These are phyloP conservation scores for Apiospora pterosperma DNA, from an alignment of 2,329 filamentous ascomycete species.

Conservation along the genomic window DNA sequence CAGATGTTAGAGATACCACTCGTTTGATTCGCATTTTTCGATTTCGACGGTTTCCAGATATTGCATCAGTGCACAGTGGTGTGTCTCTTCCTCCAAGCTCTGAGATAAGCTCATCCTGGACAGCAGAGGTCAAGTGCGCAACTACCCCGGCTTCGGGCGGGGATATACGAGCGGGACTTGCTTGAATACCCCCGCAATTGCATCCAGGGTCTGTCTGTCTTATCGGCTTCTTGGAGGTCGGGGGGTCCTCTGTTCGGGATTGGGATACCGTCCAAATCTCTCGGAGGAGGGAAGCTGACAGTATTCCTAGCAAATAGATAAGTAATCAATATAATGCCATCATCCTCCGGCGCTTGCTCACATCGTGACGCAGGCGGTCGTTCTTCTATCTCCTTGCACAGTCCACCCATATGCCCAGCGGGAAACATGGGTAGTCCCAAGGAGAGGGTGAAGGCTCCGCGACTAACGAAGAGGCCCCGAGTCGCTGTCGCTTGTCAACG, in stretches of 20 bases:
- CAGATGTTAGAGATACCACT: neutral
- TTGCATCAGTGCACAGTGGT: neutral
- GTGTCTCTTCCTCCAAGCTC: neutral
- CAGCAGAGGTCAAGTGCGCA: neutral
- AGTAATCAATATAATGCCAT: neutral
- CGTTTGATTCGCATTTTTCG: neutral
- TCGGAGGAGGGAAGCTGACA: neutral
- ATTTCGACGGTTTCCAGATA: no score
- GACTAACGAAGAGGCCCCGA: slow-evolving; percentile 14
- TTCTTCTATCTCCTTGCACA: neutral
- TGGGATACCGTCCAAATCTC: neutral
- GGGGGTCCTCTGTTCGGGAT: neutral
- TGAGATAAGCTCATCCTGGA: neutral
- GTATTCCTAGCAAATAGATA: neutral
- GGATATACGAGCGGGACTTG: neutral
- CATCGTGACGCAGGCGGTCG: neutral
- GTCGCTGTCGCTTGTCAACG: slow-evolving; percentile 16
- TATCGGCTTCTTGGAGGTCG: neutral
- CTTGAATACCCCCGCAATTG: neutral
- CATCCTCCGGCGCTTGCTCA: neutral
- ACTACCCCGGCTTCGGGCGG: neutral
- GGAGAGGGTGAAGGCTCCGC: neutral
- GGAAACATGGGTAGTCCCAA: neutral
- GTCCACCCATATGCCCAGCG: neutral
- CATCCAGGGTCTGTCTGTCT: neutral